Evolutionary conservation across 2,329 filamentous ascomycete genomes (phyloP).

Genomic region (Westerdykella ornata): DNA sequence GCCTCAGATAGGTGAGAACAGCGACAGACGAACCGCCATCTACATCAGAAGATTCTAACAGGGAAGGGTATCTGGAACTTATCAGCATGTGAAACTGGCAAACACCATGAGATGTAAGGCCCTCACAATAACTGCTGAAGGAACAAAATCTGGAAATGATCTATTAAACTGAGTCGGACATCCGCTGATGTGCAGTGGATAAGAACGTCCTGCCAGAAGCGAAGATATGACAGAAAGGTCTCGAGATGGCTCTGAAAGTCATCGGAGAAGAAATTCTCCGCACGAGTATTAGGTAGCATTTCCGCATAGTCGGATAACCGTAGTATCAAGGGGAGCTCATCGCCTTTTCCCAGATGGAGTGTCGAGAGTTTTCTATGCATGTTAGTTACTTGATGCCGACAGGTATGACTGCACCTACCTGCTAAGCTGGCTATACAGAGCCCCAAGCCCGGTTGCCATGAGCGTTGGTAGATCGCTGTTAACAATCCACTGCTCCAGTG

Average conservation of each 20-base stretch:
- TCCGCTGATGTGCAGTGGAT: constrained; percentile 91
- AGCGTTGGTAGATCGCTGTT: constrained; percentile 93
- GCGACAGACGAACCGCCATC: constrained; percentile 95
- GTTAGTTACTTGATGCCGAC: constrained; percentile 8
- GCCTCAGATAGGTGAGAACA: constrained; percentile 84
- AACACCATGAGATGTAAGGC: background rate
- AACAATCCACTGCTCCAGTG: constrained; percentile 91
- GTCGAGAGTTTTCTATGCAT: constrained; percentile 66
- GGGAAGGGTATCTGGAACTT: constrained; percentile 70
- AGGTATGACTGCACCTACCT: constrained; percentile 35
- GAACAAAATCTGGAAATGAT: constrained; percentile 96
- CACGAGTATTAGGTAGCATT: constrained; percentile 55
- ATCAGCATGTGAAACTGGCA: background rate
- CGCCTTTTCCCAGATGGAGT: constrained; percentile 54
- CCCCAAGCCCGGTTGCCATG: constrained; percentile 93
- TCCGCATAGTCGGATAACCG: constrained; percentile 84
- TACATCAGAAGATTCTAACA: constrained; percentile 93
- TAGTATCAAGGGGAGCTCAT: constrained; percentile 73
- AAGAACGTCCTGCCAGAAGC: constrained; percentile 97
- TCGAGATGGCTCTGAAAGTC: constrained; percentile 82
- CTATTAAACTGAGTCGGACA: constrained; percentile 84
- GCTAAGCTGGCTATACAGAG: constrained; percentile 62
- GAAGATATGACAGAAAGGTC: constrained; percentile 86
- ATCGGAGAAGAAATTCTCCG: constrained; percentile 65
- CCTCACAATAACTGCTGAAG: constrained; percentile 83